Evolutionary conservation across 257 asterid species (phyloP), one percentile per base, ranked within the genome.

Genomic region (Solanum corneliomulleri): DNA sequence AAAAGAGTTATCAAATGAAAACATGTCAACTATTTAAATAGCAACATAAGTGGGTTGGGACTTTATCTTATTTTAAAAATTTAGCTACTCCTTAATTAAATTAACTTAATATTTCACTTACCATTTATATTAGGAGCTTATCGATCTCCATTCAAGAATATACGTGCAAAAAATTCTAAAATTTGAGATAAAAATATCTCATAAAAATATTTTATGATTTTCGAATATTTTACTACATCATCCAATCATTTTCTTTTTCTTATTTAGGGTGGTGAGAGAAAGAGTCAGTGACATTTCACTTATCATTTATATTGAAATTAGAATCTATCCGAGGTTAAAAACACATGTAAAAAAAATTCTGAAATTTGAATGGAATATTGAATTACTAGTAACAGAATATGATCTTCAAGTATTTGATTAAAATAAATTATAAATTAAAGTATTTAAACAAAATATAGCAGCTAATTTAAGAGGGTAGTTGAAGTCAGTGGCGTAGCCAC

Each of bases 271-370:
- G 0, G 7, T 70, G 25, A 37, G 12, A 35, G 8, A 70, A 69
- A 16, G 13, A 39, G 2, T 4, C 4, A 0, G 2, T 33, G 45
- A 18, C 27, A 33, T 71, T 71, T 18, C 9, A 71, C 78, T 71
- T 71, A 9, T 4, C 45, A 71, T 20, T 33, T 71, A 60, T 18
- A 37, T 37, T 37, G 1, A 0, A 49, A 35, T 23, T 8, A 0
- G 0, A 18, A 71, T 0, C 6, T 21, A 21, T 23, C 4, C 1
- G 62, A 0, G 0, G 62, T 52, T 52, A 11, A 23, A 6, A 23
- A 9, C 2, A 23, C 25, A 60, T 23, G 69, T 60, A 60, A 60
- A 4, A 58, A n/a, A 21, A 58, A 58, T 7, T 7, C 5, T 3
- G 5, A 62, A 23, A 23, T n/a, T 49, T 49, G 60, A 49, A 60